Percentiles rank a stretch among this genome's conserved stretches.
Conservation (phyloP, 805 yeast species). For the Saccharomycopsis fibuligera region DNA sequence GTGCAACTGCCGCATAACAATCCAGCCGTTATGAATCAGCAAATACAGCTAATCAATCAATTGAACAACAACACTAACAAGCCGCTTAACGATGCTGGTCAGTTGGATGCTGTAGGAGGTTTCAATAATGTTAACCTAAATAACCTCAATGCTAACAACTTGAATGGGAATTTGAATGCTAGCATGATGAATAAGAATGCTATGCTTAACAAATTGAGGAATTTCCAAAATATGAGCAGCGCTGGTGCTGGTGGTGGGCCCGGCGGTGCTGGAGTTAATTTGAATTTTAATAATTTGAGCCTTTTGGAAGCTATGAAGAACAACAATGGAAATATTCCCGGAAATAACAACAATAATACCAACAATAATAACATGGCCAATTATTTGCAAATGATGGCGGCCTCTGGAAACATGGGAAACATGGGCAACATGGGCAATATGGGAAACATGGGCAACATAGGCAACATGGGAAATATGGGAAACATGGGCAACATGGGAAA, state of each 20-base stretch:
- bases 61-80: constrained; percentile 7
- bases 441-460: no score
- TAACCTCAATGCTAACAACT: neutral
- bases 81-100: no score
- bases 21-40: neutral
- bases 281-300: constrained; percentile 3
- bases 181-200: constrained; percentile 2
- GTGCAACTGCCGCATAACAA: neutral
- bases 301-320: no score
- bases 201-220: neutral
- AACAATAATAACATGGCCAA: no score
- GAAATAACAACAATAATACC: no score
- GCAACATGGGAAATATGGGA: no score
- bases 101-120: no score
- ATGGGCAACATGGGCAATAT: no score
- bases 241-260: neutral
- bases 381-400: no score
- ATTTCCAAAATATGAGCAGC: neutral
- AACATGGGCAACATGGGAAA: no score
- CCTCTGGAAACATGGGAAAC: no score
- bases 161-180: neutral
- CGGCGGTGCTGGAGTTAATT: neutral
- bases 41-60: constrained; percentile 8
- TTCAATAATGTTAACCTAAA: neutral
- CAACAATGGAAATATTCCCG: no score